Conservation (phyloP, 768 basidiomycete genomes). For the Tylopilus rubrobrunneus region DNA sequence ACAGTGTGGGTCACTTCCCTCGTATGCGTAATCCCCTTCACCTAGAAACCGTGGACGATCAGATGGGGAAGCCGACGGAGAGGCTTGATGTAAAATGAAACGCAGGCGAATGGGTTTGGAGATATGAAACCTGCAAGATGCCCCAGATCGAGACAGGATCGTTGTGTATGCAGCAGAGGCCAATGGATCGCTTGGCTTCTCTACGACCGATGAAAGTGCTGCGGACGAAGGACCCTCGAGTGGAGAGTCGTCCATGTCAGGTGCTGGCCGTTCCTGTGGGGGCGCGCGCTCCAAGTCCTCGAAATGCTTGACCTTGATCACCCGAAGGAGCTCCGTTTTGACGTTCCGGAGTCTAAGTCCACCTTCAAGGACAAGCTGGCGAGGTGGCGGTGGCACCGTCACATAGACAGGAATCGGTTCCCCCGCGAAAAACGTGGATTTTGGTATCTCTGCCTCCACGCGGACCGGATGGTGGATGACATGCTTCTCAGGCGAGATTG, state of each 20-base stretch:
- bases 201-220: constrained; percentile 17
- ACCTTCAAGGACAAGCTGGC: constrained; percentile 61
- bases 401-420: constrained; percentile 79
- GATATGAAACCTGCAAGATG: constrained; percentile 86
- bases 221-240: constrained; percentile 33
- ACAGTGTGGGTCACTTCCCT: constrained; percentile 61
- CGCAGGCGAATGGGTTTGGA: constrained; percentile 69
- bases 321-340: constrained; percentile 71
- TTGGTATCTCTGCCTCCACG: constrained; percentile 67
- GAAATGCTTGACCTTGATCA: constrained; percentile 52
- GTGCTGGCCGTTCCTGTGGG: constrained; percentile 13
- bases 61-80: constrained; percentile 46
- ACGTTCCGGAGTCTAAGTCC: constrained; percentile 79
- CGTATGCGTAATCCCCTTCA: constrained; percentile 40
- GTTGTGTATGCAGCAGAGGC: constrained; percentile 42
- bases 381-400: constrained; percentile 71
- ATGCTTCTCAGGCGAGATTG: constrained; percentile 56
- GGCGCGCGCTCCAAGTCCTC: constrained; percentile 34
- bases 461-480: constrained; percentile 58
- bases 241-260: constrained; percentile 13
- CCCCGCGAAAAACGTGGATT: constrained; percentile 64
- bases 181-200: constrained; percentile 36
- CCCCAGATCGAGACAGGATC: constrained; percentile 80
- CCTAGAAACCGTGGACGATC: constrained; percentile 43
- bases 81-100: constrained; percentile 72